Percentiles rank a stretch among this genome's conserved stretches.
These are phyloP conservation scores for Nothophaeocryptopus gaeumannii DNA, from an alignment of 2,329 filamentous ascomycete species.

Conservation along the genomic window DNA sequence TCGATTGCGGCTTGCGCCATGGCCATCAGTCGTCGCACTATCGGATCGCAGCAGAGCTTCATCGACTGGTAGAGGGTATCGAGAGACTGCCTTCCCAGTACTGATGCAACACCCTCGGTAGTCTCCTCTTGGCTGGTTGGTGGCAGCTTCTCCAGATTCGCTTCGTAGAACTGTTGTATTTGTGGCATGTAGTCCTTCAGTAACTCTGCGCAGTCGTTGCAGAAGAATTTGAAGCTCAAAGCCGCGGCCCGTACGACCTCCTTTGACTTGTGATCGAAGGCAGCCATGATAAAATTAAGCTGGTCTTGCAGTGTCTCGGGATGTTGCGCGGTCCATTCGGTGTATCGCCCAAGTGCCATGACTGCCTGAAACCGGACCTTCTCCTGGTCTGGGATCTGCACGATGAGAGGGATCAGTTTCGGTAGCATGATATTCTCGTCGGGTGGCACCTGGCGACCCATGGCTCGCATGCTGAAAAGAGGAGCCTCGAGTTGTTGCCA, in stretches of 20 bases:
- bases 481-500: slow-evolving; percentile 97
- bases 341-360: slow-evolving; percentile 95
- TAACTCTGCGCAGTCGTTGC: slow-evolving; percentile 86
- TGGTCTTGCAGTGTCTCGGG: slow-evolving; percentile 89
- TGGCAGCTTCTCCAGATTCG: slow-evolving; percentile 81
- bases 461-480: slow-evolving; percentile 89
- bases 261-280: slow-evolving; percentile 82
- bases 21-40: slow-evolving; percentile 78
- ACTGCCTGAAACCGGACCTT: slow-evolving; percentile 98
- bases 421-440: slow-evolving; percentile 85
- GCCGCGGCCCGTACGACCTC: slow-evolving; percentile 91
- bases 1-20: slow-evolving; percentile 83
- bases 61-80: slow-evolving; percentile 78
- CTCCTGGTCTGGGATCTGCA: slow-evolving; percentile 91
- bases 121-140: slow-evolving; percentile 89
- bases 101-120: slow-evolving; percentile 89
- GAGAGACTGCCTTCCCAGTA: slow-evolving; percentile 80
- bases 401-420: slow-evolving; percentile 87
- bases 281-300: slow-evolving; percentile 91
- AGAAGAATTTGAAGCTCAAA: slow-evolving; percentile 94
- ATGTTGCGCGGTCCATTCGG: slow-evolving; percentile 94
- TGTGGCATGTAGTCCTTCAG: slow-evolving; percentile 80
- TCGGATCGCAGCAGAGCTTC: slow-evolving; percentile 89
- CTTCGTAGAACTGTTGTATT: slow-evolving; percentile 88
- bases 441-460: slow-evolving; percentile 92